phyloP scores from a whole-genome alignment of 2,329 filamentous ascomycete species.

The Clarireedia paspali region DNA sequence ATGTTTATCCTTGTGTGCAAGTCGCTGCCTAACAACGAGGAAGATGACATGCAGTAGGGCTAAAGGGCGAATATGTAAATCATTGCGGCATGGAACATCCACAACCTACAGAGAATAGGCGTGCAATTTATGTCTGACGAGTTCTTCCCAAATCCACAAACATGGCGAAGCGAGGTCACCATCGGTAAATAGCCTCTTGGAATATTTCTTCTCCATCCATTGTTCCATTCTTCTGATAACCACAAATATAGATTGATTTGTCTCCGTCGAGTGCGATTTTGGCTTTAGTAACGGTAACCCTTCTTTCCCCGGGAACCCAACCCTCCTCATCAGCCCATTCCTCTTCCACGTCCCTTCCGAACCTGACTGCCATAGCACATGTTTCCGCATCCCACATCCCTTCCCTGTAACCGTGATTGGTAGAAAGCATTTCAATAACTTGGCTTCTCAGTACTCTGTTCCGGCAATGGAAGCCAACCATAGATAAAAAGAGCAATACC shows the following conservation, averaged over 20 bases:
- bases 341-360: constrained; percentile 11
- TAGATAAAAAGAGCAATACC: constrained; percentile 9
- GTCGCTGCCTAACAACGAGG: no score
- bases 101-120: no score
- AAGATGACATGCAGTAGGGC: no score
- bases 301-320: constrained; percentile 4
- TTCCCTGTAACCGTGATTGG: constrained; percentile 10
- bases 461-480: constrained; percentile 11
- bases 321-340: constrained; percentile 8
- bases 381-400: constrained; percentile 14
- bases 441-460: constrained; percentile 3
- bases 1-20: no score
- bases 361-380: neutral
- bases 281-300: neutral
- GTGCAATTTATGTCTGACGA: no score
- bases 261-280: neutral
- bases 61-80: no score
- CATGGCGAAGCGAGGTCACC: no score
- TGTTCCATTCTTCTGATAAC: constrained; percentile 5
- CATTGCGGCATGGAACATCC: no score
- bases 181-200: neutral
- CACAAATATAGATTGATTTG: neutral
- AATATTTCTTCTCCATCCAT: constrained; percentile 1
- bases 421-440: constrained; percentile 4
- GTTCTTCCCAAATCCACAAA: no score